Conservation (phyloP, 2,329 filamentous ascomycete genomes). For the Aspergillus niger region DNA sequence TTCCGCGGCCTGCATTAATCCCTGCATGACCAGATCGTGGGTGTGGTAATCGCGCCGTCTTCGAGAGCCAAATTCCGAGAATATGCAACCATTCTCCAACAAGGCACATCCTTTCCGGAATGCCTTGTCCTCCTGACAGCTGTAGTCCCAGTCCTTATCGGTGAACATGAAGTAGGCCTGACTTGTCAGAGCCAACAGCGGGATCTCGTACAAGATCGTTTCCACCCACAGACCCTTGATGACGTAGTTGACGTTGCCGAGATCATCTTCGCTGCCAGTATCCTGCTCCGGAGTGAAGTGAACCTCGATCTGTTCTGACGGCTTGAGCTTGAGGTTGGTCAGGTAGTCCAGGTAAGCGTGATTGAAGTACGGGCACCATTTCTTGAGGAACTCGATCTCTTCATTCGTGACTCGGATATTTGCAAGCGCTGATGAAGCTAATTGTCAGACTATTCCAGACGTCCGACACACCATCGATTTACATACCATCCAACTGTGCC, state of each 20-base stretch:
- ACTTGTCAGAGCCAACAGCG: constrained; percentile 84
- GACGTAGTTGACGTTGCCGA: constrained; percentile 74
- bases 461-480: not conserved
- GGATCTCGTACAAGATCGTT: constrained; percentile 97
- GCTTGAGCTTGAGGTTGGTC: constrained; percentile 76
- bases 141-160: constrained; percentile 88
- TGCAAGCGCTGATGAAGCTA: constrained; percentile 64
- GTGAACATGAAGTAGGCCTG: constrained; percentile 98
- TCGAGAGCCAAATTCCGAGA: constrained; percentile 92
- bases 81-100: constrained; percentile 78
- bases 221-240: constrained; percentile 87
- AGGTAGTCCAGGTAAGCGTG: constrained; percentile 79
- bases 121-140: constrained; percentile 82
- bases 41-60: constrained; percentile 91
- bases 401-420: constrained; percentile 77
- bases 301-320: constrained; percentile 74
- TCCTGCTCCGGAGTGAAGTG: constrained; percentile 61
- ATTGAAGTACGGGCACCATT: constrained; percentile 78
- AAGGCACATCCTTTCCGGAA: constrained; percentile 77
- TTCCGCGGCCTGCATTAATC: constrained; percentile 75
- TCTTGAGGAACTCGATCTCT: constrained; percentile 76
- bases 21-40: constrained; percentile 86
- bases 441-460: not conserved
- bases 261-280: constrained; percentile 63
- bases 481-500: constrained; percentile 75